Evolutionary conservation across 2,329 filamentous ascomycete species (phyloP).

Genomic region (Whalleya microplaca): DNA sequence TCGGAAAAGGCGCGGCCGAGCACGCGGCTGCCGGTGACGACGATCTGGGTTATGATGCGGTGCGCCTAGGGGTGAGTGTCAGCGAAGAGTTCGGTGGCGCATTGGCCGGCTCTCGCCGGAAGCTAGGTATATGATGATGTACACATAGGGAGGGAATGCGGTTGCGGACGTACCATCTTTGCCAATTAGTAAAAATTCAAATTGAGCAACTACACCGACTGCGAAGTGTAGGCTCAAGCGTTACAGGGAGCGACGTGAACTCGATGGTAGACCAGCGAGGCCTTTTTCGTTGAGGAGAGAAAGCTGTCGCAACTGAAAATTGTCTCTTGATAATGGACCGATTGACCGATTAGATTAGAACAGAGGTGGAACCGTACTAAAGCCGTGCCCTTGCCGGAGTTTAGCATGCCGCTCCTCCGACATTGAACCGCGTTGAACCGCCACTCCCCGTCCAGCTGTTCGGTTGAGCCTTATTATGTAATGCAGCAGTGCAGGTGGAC

Average conservation of each 20-base stretch:
- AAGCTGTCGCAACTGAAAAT: not conserved
- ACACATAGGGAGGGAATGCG: not conserved
- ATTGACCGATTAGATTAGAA: not conserved
- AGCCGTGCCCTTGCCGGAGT: not conserved
- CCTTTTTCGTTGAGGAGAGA: not conserved
- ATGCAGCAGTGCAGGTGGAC: too few relatives aligned
- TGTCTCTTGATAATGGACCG: not conserved
- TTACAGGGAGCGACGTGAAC: not conserved
- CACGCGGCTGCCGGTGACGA: conserved; percentile 87
- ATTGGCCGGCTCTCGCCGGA: conserved; percentile 1
- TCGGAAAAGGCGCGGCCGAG: conserved; percentile 91
- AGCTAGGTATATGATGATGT: not conserved
- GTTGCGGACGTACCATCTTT: conserved; percentile 19
- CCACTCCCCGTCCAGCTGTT: too few relatives aligned
- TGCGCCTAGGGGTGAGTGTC: conserved; percentile 68
- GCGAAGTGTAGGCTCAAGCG: not conserved
- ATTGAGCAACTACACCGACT: not conserved
- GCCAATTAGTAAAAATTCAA: not conserved
- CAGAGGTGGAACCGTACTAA: not conserved
- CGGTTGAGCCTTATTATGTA: too few relatives aligned
- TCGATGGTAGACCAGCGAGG: not conserved
- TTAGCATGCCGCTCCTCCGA: not conserved
- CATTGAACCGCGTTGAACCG: not conserved
- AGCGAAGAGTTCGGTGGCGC: conserved; percentile 11
- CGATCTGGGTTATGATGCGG: conserved; percentile 90